phyloP scores from a whole-genome alignment of 768 basidiomycete species.

The Gymnopilus dilepis region DNA sequence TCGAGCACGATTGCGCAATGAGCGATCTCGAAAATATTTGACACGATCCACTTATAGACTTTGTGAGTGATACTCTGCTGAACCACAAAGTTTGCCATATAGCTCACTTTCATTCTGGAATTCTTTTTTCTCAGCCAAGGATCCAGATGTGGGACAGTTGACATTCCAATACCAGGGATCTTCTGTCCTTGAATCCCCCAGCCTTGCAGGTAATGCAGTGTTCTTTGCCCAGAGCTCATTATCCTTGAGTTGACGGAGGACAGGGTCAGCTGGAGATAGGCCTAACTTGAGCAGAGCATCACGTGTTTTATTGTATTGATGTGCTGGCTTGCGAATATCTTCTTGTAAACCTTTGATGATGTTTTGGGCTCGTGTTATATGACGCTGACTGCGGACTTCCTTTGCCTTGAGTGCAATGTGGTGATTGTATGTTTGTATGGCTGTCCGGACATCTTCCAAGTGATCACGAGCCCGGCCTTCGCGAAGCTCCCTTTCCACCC shows the following conservation, averaged over 20 bases:
- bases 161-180: conserved; percentile 34
- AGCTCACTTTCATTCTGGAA: conserved; percentile 15
- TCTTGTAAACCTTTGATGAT: conserved; percentile 22
- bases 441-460: conserved; percentile 26
- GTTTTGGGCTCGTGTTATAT: conserved; percentile 27
- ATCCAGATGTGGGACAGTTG: conserved; percentile 18
- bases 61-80: background rate
- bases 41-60: conserved; percentile 14
- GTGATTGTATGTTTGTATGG: conserved; percentile 27
- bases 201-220: conserved; percentile 14
- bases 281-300: conserved; percentile 25
- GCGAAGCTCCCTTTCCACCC: too few relatives aligned
- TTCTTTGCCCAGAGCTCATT: conserved; percentile 26
- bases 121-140: background rate
- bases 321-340: conserved; percentile 20
- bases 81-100: background rate
- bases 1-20: conserved; percentile 25
- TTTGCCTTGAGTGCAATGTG: conserved; percentile 28
- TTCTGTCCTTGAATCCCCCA: conserved; percentile 24
- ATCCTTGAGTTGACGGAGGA: conserved; percentile 24
- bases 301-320: conserved; percentile 21
- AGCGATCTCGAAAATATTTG: conserved; percentile 34
- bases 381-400: conserved; percentile 27
- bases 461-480: conserved; percentile 10
- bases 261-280: conserved; percentile 13